Base-by-base conservation (phyloP, 2,329 filamentous ascomycete genomes). In the Aspergillus ochraceus region DNA sequence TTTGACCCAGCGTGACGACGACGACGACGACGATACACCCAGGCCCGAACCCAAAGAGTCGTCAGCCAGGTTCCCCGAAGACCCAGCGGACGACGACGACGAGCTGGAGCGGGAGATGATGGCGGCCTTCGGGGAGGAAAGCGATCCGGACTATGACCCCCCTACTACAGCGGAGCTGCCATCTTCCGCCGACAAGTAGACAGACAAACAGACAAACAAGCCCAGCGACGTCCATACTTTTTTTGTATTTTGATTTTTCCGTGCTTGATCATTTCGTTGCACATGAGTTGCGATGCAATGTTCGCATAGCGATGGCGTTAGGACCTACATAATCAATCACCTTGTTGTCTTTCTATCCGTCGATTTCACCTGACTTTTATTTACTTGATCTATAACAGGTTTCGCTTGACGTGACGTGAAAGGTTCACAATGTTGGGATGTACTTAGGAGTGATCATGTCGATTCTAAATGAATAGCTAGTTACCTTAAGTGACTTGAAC, bases 81-180 rank as follows among this genome's bases (percentile, higher is more conserved):
- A 71, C 19, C 69, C 71, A 2, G 72, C 74, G 39, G 77, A 79
- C 19, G 79, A 80, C 8, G 78, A 83, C 10, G 79, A 81, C 59
- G 79, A 78, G 53, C 67, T 82, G 22, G 80, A 81, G 59, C 73
- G 75, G 42, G 86, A 88, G 66, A 79, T 90, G 70, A 77, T 87
- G 68, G 86, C 85, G 1, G 86, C 85, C 64, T 77, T 88, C 64
- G 84, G 86, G 57, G 76, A 76, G 22, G 71, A 66, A 5, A 71
- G 68, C 11, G 73, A 76, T 2, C 36, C 36, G 36, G 36, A 42
- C 36, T n/a, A 42, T 42, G 36, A 42, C 36, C 14, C 14, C 14
- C 36, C 36, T n/a, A 42, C 17, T 19, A 42, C 36, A 2, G 36
- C 36, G 17, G 36, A 42, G 17, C 36, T 42, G 26, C 26, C 26